phyloP scores from a whole-genome alignment of 768 basidiomycete genomes.

The Boletellus sp. region DNA sequence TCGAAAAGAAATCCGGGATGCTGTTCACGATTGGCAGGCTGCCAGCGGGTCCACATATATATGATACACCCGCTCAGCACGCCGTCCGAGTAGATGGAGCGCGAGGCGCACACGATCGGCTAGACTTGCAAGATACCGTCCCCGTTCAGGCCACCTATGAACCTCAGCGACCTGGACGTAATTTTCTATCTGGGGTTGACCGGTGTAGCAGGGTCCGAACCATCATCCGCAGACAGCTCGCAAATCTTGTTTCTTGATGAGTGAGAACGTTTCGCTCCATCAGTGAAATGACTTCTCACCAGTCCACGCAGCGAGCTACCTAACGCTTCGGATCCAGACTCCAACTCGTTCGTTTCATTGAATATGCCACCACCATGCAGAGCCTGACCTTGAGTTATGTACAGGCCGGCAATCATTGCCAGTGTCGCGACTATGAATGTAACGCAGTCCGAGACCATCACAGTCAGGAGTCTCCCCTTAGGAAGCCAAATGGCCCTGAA shows the following conservation, averaged over 20 bases:
- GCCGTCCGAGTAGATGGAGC: background rate
- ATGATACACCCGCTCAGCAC: background rate
- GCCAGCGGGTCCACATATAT: background rate
- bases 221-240: background rate
- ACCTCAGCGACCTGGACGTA: too few relatives aligned
- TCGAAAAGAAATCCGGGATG: background rate
- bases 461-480: background rate
- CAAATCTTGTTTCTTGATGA: background rate
- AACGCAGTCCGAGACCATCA: background rate
- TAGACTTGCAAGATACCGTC: background rate
- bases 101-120: background rate
- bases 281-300: background rate
- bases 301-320: background rate
- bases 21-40: background rate
- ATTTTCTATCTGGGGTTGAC: background rate
- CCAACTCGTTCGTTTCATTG: constrained; percentile 2
- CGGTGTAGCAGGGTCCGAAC: background rate
- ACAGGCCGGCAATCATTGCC: constrained; percentile 1
- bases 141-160: too few relatives aligned
- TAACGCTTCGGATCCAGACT: background rate
- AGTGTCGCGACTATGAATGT: background rate
- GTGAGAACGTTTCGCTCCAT: background rate
- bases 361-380: background rate
- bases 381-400: background rate
- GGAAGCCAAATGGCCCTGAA: background rate